phyloP scores from a whole-genome alignment of 768 basidiomycete species.

The Rubroboletus satanas region DNA sequence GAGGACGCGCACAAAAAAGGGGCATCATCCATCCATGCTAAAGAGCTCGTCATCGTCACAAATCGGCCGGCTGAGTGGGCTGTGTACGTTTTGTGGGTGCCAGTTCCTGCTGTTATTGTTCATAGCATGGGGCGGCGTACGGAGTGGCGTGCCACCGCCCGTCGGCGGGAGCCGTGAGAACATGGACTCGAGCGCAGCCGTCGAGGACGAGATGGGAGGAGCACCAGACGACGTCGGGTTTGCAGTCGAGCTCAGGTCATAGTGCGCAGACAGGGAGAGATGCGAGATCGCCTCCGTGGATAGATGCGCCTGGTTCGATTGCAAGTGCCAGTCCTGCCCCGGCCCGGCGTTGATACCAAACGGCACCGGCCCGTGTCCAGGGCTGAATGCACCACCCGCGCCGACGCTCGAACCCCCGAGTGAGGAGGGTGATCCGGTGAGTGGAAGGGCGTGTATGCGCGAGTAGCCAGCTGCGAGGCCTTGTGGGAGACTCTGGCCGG shows the following conservation, averaged over 20 bases:
- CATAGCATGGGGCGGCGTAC: constrained; percentile 25
- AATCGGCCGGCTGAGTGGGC: constrained; percentile 62
- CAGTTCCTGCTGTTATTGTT: constrained; percentile 29
- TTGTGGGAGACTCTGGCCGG: constrained; percentile 87
- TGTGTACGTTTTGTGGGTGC: constrained; percentile 40
- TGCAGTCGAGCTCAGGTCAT: constrained; percentile 9
- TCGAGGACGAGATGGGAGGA: constrained; percentile 18
- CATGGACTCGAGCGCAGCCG: constrained; percentile 45
- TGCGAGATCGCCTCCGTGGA: constrained; percentile 20
- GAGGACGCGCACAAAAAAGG: background rate
- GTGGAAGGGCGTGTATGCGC: constrained; percentile 72
- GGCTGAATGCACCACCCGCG: constrained; percentile 26
- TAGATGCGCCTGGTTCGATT: constrained; percentile 22
- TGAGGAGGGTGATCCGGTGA: constrained; percentile 36
- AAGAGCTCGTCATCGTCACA: constrained; percentile 68
- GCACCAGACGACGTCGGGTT: constrained; percentile 1
- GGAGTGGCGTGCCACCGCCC: constrained; percentile 19
- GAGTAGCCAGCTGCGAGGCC: constrained; percentile 90
- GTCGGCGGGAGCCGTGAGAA: constrained; percentile 43
- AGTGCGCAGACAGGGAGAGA: constrained; percentile 24
- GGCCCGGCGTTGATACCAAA: constrained; percentile 31
- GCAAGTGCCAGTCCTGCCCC: constrained; percentile 28
- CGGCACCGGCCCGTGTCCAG: constrained; percentile 29
- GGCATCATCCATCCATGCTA: constrained; percentile 53
- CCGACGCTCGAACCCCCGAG: constrained; percentile 27